Conservation (phyloP, 2,329 filamentous ascomycete species). For the Aspergillus viridinutans region DNA sequence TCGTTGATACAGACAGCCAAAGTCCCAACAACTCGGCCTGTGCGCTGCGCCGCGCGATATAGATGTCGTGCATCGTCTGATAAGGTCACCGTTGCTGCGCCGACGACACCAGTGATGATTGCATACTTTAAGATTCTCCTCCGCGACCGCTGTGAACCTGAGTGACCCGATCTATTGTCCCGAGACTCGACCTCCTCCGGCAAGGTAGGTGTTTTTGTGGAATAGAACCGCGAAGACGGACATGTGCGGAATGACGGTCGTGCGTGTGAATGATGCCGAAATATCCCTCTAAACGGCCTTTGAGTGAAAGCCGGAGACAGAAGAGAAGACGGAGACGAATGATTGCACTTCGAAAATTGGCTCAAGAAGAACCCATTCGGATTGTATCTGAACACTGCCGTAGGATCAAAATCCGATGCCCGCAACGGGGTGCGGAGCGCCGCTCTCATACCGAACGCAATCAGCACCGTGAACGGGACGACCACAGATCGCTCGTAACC, state of each 20-base stretch:
- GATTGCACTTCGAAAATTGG: constrained; percentile 2
- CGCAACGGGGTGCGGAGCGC: constrained; percentile 31
- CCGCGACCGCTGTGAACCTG: constrained; percentile 11
- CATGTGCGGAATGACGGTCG: background rate
- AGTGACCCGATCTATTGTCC: constrained; percentile 7
- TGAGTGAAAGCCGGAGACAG: background rate
- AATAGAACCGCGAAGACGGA: constrained; percentile 12
- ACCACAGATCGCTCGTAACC: background rate
- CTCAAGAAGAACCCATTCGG: constrained; percentile 13
- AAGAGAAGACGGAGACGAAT: background rate
- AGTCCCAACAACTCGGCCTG: constrained; percentile 70
- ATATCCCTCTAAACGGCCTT: background rate
- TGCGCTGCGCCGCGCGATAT: constrained; percentile 71
- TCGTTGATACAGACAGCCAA: constrained; percentile 83
- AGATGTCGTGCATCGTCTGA: constrained; percentile 68
- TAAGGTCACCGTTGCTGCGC: constrained; percentile 46
- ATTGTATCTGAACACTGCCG: constrained; percentile 23
- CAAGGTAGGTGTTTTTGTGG: constrained; percentile 14
- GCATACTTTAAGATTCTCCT: constrained; percentile 30
- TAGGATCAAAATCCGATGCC: constrained; percentile 26
- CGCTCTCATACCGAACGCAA: constrained; percentile 30
- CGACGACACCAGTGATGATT: constrained; percentile 33
- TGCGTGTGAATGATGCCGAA: background rate
- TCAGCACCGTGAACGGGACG: background rate
- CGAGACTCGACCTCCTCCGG: constrained; percentile 7